Evolutionary conservation across 306 rosid species (phyloP).

Genomic region (Cicer pinnatifidum): DNA sequence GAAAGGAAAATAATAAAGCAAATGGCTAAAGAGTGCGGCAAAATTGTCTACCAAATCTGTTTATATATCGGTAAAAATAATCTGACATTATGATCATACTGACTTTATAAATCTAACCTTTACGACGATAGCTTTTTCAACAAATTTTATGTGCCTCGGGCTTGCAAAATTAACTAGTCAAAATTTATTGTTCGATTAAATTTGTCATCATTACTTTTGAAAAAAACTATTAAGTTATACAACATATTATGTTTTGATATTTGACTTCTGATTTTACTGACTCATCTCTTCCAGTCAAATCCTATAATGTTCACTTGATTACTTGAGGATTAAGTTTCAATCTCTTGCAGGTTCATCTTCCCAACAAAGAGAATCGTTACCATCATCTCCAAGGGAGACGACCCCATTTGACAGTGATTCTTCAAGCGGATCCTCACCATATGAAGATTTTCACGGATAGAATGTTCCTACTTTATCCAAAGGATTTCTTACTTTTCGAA

Average conservation of each 20-base stretch:
- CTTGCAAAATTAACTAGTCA: slow-evolving; percentile 22
- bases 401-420: slow-evolving; percentile 84
- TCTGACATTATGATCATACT: slow-evolving; percentile 16
- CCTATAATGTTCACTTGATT: slow-evolving; percentile 37
- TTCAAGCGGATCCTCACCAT: slow-evolving; percentile 88
- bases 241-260: slow-evolving; percentile 3
- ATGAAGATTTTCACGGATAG: slow-evolving; percentile 84
- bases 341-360: slow-evolving; percentile 74
- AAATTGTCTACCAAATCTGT: not conserved
- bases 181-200: not conserved
- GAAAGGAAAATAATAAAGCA: slow-evolving; percentile 25
- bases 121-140: slow-evolving; percentile 17
- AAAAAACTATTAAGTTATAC: not conserved
- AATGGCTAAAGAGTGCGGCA: not conserved
- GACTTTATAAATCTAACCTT: slow-evolving; percentile 9
- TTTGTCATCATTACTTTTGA: not conserved
- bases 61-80: not conserved
- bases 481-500: slow-evolving; percentile 37
- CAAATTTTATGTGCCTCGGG: not conserved
- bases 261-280: slow-evolving; percentile 19
- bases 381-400: slow-evolving; percentile 83
- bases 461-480: slow-evolving; percentile 32
- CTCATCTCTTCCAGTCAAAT: slow-evolving; percentile 23
- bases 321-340: slow-evolving; percentile 42
- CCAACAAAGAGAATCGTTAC: slow-evolving; percentile 80